These are phyloP conservation scores for Pseudozyma sp. DNA, from an alignment of 1,284 basidiomycete genomes.

Conservation along the genomic window DNA sequence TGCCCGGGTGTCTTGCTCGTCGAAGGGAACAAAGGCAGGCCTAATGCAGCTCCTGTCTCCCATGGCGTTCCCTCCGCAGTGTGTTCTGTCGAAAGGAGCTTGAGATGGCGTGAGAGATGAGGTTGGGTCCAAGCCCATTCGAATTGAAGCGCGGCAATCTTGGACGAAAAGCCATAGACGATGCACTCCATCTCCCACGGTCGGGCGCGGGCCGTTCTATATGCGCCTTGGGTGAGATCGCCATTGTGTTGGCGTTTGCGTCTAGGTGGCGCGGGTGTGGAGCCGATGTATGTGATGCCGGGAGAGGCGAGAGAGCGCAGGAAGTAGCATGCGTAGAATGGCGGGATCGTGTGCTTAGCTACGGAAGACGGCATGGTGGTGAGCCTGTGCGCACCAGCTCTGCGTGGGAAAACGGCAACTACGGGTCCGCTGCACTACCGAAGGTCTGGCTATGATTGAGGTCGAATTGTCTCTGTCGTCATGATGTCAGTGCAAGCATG, in stretches of 20 bases:
- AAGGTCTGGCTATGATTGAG: background rate
- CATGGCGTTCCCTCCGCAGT: background rate
- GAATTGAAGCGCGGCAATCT: constrained; percentile 83
- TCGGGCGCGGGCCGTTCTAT: constrained; percentile 77
- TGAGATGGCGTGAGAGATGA: constrained; percentile 71
- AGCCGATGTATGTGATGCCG: constrained; percentile 78
- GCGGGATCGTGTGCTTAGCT: constrained; percentile 76
- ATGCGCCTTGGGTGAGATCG: constrained; percentile 79
- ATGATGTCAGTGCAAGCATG: background rate
- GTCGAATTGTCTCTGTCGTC: background rate
- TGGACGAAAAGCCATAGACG: constrained; percentile 87
- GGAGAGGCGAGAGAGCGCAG: constrained; percentile 72
- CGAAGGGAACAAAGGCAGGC: constrained; percentile 50
- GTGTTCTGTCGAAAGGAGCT: constrained; percentile 34
- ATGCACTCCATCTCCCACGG: constrained; percentile 93
- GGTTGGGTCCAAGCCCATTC: constrained; percentile 93
- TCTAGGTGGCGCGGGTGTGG: constrained; percentile 82
- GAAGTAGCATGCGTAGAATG: constrained; percentile 89
- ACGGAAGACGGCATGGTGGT: constrained; percentile 50
- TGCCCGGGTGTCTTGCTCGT: constrained; percentile 37
- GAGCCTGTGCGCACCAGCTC: background rate
- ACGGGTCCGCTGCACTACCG: too few species aligned
- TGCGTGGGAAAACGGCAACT: too few species aligned
- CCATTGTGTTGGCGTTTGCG: constrained; percentile 89
- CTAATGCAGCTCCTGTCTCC: constrained; percentile 13